Base-by-base conservation (phyloP, 495 filamentous ascomycete species). In the Aspergillus incahuasiensis region DNA sequence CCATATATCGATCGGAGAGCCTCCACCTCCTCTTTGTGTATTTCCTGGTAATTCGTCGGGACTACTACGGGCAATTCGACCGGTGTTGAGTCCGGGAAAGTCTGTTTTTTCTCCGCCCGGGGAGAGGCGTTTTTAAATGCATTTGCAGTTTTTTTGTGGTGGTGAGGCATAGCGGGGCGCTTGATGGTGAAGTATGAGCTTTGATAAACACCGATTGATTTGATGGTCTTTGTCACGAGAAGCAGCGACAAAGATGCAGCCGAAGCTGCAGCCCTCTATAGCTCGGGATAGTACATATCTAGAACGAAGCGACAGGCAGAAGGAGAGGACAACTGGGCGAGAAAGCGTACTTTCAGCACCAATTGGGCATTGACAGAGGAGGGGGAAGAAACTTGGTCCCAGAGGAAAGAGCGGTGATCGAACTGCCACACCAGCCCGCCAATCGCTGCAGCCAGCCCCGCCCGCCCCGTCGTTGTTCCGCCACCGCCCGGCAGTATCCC, bases 1-100 rank as follows among this genome's bases (percentile, higher is more conserved):
- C 86, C 88, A 64, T 94, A 98, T 39, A 98, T 96, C 5, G 95
- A 89, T 52, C 86, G 78, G 46, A 98, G 75, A 12, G 84, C 94
- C 70, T 95, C 86, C 32, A 92, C 76, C 74, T 98, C 94, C 65
- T 96, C 86, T 54, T 87, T 74, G 74, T 97, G 94, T 19, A 86
- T 83, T 65, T 94, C 85, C 41, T 85, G 79, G 70, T 97, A 95
- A 63, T 94, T 82, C 15, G 87, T 85, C 28, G 67, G 68, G 34
- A 63, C 54, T 48, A 61, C 47, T 47, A 64, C 54, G 30, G 71
- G 68, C 35, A 66, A 62, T 58, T 63, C 55, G 22, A 68, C 55
- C 28, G 64, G 42, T 35, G 63, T 63, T 9, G 62, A 40, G 52
- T 74, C 67, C 45, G 68, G 60, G 25, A 63, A 60, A 49, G 57